phyloP scores from a whole-genome alignment of 2,329 filamentous ascomycete species.

The Rutstroemia sp. region DNA sequence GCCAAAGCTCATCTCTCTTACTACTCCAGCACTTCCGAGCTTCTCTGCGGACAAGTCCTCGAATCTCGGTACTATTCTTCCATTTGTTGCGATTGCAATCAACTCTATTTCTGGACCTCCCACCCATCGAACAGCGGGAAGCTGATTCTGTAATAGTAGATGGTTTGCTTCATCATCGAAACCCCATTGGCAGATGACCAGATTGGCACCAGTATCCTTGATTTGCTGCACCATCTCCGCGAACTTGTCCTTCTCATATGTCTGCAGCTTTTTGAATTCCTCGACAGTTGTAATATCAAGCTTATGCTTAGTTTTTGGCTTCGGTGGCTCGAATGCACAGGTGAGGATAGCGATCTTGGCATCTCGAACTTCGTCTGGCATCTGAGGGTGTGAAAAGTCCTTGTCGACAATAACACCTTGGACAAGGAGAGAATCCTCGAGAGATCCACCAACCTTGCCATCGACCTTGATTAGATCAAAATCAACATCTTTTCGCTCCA shows the following conservation, averaged over 20 bases:
- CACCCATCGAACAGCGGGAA: conserved; percentile 96
- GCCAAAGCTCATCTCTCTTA: conserved; percentile 92
- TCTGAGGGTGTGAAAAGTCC: conserved; percentile 98
- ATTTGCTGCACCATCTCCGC: conserved; percentile 98
- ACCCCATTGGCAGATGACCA: conserved; percentile 98
- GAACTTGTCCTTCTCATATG: conserved; percentile 94
- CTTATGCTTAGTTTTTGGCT: conserved; percentile 99
- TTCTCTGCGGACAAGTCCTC: conserved; percentile 90
- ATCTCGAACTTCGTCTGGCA: conserved; percentile 91
- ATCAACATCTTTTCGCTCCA: conserved; percentile 94
- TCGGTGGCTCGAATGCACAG: conserved; percentile 96
- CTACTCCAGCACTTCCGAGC: conserved; percentile 81
- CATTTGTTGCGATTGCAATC: conserved; percentile 97
- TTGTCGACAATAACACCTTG: conserved; percentile 99
- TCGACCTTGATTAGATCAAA: conserved; percentile 99
- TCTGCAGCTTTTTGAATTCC: conserved; percentile 96
- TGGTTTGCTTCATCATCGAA: conserved; percentile 99
- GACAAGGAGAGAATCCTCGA: conserved; percentile 90
- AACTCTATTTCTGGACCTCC: conserved; percentile 97
- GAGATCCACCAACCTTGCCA: conserved; percentile 88
- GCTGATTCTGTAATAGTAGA: conserved; percentile 86
- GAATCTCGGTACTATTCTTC: conserved; percentile 93
- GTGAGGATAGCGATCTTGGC: conserved; percentile 97
- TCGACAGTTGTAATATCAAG: conserved; percentile 95
- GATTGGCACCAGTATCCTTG: conserved; percentile 93